Percentiles rank a stretch among this genome's conserved stretches.
Evolutionary conservation across 2,329 filamentous ascomycete species (phyloP).

Genomic region (Fusarium sp.): DNA sequence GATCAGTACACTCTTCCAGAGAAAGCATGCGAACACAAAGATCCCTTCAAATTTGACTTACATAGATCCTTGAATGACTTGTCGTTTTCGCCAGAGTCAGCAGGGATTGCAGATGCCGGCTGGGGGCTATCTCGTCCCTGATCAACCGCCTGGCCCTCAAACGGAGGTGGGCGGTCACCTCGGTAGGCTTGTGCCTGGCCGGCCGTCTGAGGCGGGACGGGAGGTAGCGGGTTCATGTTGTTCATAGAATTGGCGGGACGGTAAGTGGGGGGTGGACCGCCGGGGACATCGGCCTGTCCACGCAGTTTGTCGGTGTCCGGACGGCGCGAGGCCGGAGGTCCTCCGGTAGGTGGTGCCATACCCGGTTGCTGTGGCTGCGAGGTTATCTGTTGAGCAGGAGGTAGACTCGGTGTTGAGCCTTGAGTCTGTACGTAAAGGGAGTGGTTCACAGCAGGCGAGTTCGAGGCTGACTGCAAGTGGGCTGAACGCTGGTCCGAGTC

Average conservation of each 20-base stretch:
- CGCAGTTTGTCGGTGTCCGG: constrained; percentile 65
- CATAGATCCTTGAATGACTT: constrained; percentile 70
- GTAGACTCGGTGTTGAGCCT: constrained; percentile 47
- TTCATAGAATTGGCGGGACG: constrained; percentile 63
- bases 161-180: constrained; percentile 56
- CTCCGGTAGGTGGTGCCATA: constrained; percentile 64
- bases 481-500: constrained; percentile 61
- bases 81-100: constrained; percentile 61
- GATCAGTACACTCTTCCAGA: constrained; percentile 16
- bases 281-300: constrained; percentile 57
- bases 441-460: constrained; percentile 59
- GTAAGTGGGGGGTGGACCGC: constrained; percentile 65
- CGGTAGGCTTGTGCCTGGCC: constrained; percentile 56
- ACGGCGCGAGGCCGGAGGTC: constrained; percentile 59
- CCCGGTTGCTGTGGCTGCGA: constrained; percentile 50
- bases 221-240: constrained; percentile 59
- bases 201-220: constrained; percentile 52
- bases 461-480: constrained; percentile 59
- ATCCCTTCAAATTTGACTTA: constrained; percentile 53
- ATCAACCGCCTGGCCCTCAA: constrained; percentile 60
- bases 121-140: constrained; percentile 69
- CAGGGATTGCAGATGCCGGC: constrained; percentile 55
- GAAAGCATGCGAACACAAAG: neutral
- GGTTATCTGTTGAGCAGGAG: constrained; percentile 48
- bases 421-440: constrained; percentile 54